Base-by-base conservation (phyloP, 352 stramenopile genomes). In the Globisporangium rhizosaccharum region DNA sequence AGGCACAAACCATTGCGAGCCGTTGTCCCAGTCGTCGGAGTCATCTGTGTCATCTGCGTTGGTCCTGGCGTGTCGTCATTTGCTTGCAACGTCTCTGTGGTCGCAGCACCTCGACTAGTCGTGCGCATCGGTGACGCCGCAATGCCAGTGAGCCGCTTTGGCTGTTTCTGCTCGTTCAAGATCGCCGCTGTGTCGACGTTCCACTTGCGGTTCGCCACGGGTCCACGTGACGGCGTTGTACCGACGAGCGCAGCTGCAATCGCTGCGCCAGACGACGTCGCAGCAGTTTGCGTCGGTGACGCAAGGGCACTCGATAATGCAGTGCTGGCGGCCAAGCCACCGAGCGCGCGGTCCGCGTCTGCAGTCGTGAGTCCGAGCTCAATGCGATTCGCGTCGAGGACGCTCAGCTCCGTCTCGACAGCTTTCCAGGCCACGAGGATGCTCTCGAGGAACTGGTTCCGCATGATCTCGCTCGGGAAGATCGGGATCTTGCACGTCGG, bases 391-490 rank as follows among this genome's bases (percentile, higher is more conserved):
- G 85, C 63, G 26, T 73, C 59, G 4, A 92, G 49, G 45, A 64
- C 42, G 25, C 59, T 57, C 23, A 94, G 70, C 54, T 87, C 77
- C 33, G 54, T 59, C 63, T 94, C 85, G n/a, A 94, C 82, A 26
- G 53, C 48, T 28, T 86, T 85, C 85, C 85, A 94, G 23, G 85
- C 79, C 37, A 68, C 71, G 25, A 94, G 63, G 62, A 94, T 87
- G 61, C 82, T 91, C 70, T 93, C 74, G 10, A 94, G 68, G 62
- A 92, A 94, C 68, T 92, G 85, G 64, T 94, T 94, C 28, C 83
- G 78, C 41, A 77, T 91, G 56, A 93, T 76, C 46, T 94, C 85
- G 58, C 76, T 90, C 11, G 83, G 83, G 41, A 72, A 72, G 54
- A 81, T 90, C 20, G 85, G 85, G 57, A 94, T 72, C 12, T 74